Evolutionary conservation across 2,329 filamentous ascomycete species (phyloP), one percentile per base, ranked within the genome.

Genomic region (Apiospora sp.): DNA sequence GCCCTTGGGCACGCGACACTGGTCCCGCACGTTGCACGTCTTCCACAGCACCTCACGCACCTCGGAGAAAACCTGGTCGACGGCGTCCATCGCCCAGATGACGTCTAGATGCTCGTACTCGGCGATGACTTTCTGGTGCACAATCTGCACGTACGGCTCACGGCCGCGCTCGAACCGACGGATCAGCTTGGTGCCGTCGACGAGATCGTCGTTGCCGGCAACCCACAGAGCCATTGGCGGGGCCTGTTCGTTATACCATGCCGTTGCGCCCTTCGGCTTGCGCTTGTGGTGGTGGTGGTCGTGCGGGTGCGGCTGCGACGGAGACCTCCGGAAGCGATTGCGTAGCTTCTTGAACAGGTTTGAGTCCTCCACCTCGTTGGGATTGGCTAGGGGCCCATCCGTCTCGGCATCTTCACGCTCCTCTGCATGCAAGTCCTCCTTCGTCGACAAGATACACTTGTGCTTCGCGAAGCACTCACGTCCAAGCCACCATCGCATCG

Each of bases 401-500:
- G 79, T 83, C 69, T 92, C 71, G 14, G 46, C 89, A 71, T 93
- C 91, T 72, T 91, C 86, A 41, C 82, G 84, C 61, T 92, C 90
- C 76, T 94, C 92, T 12, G 88, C 87, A 58, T 82, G 85, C 72
- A 89, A 88, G 73, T 92, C 90, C 74, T 95, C 93, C 51, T 89
- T 89, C 0, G 95, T 97, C 0, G 93, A 89, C 8, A 98, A 85
- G 70, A 98, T 97, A 79, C 95, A 98, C 80, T 93, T 94, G 78
- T 98, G 94, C 77, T 88, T 82, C 12, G 91, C 37, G 90, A 92
- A 98, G 76, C 95, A 95, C 77, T 96, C 94, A 4, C 92, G 86
- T 0, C 95, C 96, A 0, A 98, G 87, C 96, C 96, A 98, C 96
- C 96, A 98, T 7, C 94, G 88, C 94, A 98, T 98, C 73, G 91